Evolutionary conservation across 1,284 basidiomycete species (phyloP).

Genomic region (Trichosporon ovoides): DNA sequence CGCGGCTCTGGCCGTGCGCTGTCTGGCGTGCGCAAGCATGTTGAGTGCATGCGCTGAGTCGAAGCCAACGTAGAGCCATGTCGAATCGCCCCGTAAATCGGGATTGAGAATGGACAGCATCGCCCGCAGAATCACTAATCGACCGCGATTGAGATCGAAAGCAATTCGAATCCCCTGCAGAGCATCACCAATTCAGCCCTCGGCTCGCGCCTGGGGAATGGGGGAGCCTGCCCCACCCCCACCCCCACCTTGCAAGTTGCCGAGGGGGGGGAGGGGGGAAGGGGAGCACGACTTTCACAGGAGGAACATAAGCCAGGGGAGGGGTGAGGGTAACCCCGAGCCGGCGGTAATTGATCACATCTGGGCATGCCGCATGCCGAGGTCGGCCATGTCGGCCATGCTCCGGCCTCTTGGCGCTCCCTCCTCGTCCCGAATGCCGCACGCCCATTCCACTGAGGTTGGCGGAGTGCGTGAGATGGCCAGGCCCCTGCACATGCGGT

Average conservation of each 20-base stretch:
- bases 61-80: no score
- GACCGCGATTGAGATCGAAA: background rate
- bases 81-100: no score
- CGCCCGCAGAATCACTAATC: background rate
- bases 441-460: no score
- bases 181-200: background rate
- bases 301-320: background rate
- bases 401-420: no score
- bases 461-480: no score
- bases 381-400: background rate
- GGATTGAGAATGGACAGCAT: background rate
- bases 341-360: background rate
- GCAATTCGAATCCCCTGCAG: background rate
- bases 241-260: background rate
- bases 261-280: background rate
- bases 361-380: background rate
- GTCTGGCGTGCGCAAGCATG: no score
- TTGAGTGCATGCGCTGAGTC: no score
- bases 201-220: background rate
- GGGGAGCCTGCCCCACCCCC: background rate
- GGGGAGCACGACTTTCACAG: background rate
- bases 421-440: no score
- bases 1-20: no score
- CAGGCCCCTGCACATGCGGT: no score
- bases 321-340: background rate